A percentile compares a stretch with the other conserved stretches of the same genome.
Evolutionary conservation across 495 filamentous ascomycete species (phyloP).

Genomic region (Penicillium fimorum): DNA sequence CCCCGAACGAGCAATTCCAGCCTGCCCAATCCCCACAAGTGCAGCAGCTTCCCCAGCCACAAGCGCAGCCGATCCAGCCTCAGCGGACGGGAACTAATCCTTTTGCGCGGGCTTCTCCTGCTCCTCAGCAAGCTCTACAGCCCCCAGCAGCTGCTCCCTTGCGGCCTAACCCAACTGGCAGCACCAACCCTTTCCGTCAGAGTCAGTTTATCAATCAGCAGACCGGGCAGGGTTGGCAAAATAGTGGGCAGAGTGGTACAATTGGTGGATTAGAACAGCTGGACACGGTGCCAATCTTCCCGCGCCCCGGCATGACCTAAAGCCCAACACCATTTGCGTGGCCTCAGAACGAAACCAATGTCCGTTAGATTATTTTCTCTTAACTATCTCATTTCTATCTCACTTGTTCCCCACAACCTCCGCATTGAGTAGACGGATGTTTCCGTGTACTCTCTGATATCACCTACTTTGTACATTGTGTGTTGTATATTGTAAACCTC

Average conservation of each 20-base stretch:
- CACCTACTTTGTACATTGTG: not conserved
- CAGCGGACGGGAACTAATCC: constrained; percentile 53
- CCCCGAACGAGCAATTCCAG: constrained; percentile 32
- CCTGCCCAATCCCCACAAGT: constrained; percentile 37
- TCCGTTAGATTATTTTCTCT: constrained; percentile 13
- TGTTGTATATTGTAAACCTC: not conserved
- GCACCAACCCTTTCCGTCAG: constrained; percentile 93
- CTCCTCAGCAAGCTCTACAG: constrained; percentile 40
- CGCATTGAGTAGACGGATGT: not conserved
- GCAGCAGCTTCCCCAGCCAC: constrained; percentile 29
- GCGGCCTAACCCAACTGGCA: constrained; percentile 73
- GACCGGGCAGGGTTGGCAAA: constrained; percentile 85
- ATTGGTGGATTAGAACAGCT: constrained; percentile 82
- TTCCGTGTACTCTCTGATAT: not conserved
- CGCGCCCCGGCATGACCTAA: constrained; percentile 60
- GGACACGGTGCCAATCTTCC: constrained; percentile 81
- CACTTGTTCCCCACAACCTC: constrained; percentile 2
- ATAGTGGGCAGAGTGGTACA: constrained; percentile 63
- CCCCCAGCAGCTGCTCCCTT: constrained; percentile 47
- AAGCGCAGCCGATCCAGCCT: constrained; percentile 38
- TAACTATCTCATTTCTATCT: constrained; percentile 9
- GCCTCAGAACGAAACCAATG: constrained; percentile 1
- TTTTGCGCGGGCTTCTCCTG: constrained; percentile 47
- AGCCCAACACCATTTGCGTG: not conserved
- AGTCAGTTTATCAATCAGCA: constrained; percentile 81